phyloP scores from a whole-genome alignment of 192 early-diverging fungal genomes.

The Dissophora ornata region DNA sequence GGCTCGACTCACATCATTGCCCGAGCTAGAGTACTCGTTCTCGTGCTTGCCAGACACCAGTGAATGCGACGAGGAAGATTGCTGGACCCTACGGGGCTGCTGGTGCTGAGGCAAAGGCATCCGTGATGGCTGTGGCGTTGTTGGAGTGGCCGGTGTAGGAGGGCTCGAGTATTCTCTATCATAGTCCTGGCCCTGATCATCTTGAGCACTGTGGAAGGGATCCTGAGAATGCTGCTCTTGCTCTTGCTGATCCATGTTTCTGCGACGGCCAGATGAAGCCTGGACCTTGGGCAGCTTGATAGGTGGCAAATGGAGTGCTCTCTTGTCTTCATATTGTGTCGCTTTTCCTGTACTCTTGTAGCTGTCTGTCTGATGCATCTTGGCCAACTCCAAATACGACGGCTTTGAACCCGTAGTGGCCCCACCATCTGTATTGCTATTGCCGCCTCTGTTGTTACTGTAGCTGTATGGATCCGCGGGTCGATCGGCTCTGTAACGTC shows the following conservation, averaged over 20 bases:
- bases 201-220: not conserved
- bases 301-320: conserved; percentile 17
- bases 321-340: conserved; percentile 35
- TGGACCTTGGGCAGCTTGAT: conserved; percentile 30
- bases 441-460: conserved; percentile 2
- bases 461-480: conserved; percentile 19
- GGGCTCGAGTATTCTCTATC: not conserved
- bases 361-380: conserved; percentile 36
- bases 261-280: not conserved
- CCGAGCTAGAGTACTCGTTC: not conserved
- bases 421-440: not conserved
- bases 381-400: conserved; percentile 35
- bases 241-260: not conserved
- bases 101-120: conserved; percentile 5
- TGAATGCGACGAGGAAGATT: conserved; percentile 2
- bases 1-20: not conserved
- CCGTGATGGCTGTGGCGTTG: conserved; percentile 3
- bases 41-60: not conserved
- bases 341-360: conserved; percentile 52
- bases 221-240: not conserved
- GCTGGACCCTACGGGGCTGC: not conserved
- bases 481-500: conserved; percentile 36
- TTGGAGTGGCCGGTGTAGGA: not conserved
- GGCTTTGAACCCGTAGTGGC: not conserved
- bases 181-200: not conserved